Evolutionary conservation across 495 filamentous ascomycete species (phyloP).

Genomic region (Annulohypoxylon stygium): DNA sequence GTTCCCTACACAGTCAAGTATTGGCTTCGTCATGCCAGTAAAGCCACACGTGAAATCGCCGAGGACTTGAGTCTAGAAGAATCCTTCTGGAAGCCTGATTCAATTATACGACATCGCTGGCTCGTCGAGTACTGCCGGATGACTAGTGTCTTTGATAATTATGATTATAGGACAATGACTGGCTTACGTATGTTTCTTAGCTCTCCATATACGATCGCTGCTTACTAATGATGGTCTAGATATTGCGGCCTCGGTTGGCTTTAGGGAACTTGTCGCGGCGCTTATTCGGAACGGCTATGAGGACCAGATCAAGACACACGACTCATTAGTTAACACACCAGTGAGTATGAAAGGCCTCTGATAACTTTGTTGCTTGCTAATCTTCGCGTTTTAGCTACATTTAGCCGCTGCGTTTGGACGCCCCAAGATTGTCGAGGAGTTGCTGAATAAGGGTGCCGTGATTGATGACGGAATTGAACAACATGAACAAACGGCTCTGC

Average conservation of each 20-base stretch:
- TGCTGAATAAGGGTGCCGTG: conserved; percentile 50
- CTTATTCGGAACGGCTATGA: conserved; percentile 50
- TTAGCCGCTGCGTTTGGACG: conserved; percentile 53
- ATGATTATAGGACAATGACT: conserved; percentile 45
- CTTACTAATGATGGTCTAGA: conserved; percentile 33
- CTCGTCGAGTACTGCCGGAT: conserved; percentile 51
- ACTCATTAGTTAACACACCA: conserved; percentile 46
- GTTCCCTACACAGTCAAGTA: conserved; percentile 54
- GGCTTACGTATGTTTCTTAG: conserved; percentile 40
- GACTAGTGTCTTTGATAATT: conserved; percentile 39
- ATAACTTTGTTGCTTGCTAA: background rate
- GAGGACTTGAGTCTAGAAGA: conserved; percentile 52
- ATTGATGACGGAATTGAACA: conserved; percentile 52
- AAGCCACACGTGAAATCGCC: conserved; percentile 55
- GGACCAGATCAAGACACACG: conserved; percentile 47
- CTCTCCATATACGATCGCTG: background rate
- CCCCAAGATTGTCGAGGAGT: conserved; percentile 51
- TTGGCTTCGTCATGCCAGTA: conserved; percentile 55
- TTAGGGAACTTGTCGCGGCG: conserved; percentile 48
- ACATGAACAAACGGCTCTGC: conserved; percentile 50
- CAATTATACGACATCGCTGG: conserved; percentile 53
- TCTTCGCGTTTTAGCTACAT: conserved; percentile 41
- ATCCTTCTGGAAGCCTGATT: conserved; percentile 53
- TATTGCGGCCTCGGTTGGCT: conserved; percentile 49
- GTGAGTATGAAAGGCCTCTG: conserved; percentile 12